These are phyloP conservation scores for Aspergillus piperis DNA, from an alignment of 2,329 filamentous ascomycete genomes.

Conservation along the genomic window DNA sequence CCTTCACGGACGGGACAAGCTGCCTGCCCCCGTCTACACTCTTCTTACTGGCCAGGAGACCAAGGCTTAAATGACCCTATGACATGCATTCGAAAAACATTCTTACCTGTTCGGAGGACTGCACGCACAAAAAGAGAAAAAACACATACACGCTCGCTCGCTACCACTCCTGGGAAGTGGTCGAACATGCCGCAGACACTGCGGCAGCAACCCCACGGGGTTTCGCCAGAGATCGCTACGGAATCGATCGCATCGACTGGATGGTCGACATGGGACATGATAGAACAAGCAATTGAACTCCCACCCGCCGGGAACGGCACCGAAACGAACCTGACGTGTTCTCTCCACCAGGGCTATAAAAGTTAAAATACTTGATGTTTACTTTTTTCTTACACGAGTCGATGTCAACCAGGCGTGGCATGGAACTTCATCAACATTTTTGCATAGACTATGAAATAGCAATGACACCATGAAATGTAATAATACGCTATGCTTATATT, in stretches of 20 bases:
- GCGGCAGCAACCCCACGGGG: not conserved
- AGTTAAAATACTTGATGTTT: not conserved
- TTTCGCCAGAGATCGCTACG: not conserved
- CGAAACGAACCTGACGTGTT: not conserved
- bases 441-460: slow-evolving; percentile 5
- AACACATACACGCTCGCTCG: not conserved
- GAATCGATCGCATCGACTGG: slow-evolving; percentile 10
- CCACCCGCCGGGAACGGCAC: not conserved
- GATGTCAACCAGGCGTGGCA: not conserved
- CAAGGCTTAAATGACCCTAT: slow-evolving; percentile 19
- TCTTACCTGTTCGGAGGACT: slow-evolving; percentile 1
- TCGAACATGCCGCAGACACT: not conserved
- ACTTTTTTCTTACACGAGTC: not conserved
- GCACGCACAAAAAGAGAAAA: slow-evolving; percentile 3
- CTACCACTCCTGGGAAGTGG: not conserved
- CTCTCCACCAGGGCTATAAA: not conserved
- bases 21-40: slow-evolving; percentile 79
- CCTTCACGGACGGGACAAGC: slow-evolving; percentile 87
- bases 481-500: not conserved
- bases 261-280: slow-evolving; percentile 7
- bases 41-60: slow-evolving; percentile 68
- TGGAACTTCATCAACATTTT: not conserved
- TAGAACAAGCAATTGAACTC: not conserved
- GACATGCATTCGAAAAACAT: slow-evolving; percentile 6
- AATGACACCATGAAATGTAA: not conserved